A percentile compares a stretch with the other conserved stretches of the same genome.
Conservation (phyloP, 441 rosid genomes). For the Omphalea diandra region DNA sequence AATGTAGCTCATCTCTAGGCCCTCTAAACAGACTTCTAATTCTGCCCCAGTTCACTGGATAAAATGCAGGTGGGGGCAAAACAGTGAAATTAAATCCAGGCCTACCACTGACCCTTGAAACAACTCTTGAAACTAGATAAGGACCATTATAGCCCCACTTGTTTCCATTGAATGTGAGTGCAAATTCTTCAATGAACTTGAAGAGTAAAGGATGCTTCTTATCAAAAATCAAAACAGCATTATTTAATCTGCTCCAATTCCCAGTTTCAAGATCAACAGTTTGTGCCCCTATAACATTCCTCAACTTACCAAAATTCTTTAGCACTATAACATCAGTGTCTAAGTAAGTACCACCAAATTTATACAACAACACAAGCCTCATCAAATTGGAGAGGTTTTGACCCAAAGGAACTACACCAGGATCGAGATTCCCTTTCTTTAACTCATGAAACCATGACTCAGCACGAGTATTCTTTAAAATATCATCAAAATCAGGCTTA, state of each 20-base stretch:
- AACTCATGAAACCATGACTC: conserved; percentile 54
- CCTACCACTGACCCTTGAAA: conserved; percentile 39
- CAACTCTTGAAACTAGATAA: conserved; percentile 79
- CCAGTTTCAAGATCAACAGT: conserved; percentile 46
- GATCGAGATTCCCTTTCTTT: conserved; percentile 53
- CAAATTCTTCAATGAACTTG: conserved; percentile 76
- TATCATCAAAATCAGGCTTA: conserved; percentile 56
- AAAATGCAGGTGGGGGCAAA: conserved; percentile 74
- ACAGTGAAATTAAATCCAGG: conserved; percentile 54
- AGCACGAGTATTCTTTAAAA: conserved; percentile 62
- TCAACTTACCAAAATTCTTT: conserved; percentile 41
- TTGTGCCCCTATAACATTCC: conserved; percentile 78
- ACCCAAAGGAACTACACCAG: conserved; percentile 71
- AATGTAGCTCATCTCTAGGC: conserved; percentile 38
- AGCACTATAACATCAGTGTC: conserved; percentile 72
- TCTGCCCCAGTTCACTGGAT: conserved; percentile 77
- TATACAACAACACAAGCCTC: conserved; percentile 68
- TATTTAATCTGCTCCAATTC: conserved; percentile 82
- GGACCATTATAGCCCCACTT: conserved; percentile 98
- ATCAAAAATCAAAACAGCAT: conserved; percentile 76
- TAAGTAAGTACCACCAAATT: conserved; percentile 72
- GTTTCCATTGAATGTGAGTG: conserved; percentile 75
- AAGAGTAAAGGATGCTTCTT: conserved; percentile 65
- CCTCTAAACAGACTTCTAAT: conserved; percentile 49
- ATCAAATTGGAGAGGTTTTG: conserved; percentile 86